Evolutionary conservation across 768 basidiomycete species (phyloP).

Genomic region (Lentinus tigrinus): DNA sequence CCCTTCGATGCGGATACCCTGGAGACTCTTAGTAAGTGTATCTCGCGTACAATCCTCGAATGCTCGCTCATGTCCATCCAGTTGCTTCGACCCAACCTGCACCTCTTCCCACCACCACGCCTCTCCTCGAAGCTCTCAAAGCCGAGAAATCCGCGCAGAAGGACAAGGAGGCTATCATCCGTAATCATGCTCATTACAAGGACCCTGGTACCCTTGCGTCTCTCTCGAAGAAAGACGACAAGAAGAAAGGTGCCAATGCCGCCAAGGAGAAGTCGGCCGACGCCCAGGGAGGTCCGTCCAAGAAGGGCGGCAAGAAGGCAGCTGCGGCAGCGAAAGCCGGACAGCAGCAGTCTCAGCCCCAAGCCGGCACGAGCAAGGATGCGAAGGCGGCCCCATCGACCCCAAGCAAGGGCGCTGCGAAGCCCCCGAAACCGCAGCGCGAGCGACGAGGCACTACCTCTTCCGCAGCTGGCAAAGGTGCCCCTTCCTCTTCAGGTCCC

Average conservation of each 20-base stretch:
- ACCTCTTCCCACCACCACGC: slow-evolving; percentile 76
- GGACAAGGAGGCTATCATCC: slow-evolving; percentile 70
- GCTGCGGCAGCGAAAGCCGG: slow-evolving; percentile 25
- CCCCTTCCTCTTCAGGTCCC: slow-evolving; percentile 18
- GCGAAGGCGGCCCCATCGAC: background rate
- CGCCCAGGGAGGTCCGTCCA: slow-evolving; percentile 28
- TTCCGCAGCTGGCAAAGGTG: slow-evolving; percentile 8
- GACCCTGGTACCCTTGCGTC: slow-evolving; percentile 36
- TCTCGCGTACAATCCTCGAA: background rate
- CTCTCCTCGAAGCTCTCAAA: slow-evolving; percentile 90
- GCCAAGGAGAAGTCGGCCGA: slow-evolving; percentile 19
- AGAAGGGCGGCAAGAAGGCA: slow-evolving; percentile 34
- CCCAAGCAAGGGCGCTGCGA: background rate
- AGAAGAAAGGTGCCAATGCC: slow-evolving; percentile 29
- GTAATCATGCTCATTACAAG: slow-evolving; percentile 74
- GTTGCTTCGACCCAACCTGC: slow-evolving; percentile 65
- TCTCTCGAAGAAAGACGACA: slow-evolving; percentile 40
- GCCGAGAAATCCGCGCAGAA: slow-evolving; percentile 70
- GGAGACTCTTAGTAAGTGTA: slow-evolving; percentile 57
- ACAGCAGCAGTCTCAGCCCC: slow-evolving; percentile 15
- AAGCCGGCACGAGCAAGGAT: background rate
- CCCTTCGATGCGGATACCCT: slow-evolving; percentile 58
- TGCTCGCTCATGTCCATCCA: slow-evolving; percentile 26
- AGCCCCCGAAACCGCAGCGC: slow-evolving; percentile 15
- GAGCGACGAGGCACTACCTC: slow-evolving; percentile 19